Evolutionary conservation across 208 protist species (phyloP), one percentile per base, ranked within the genome.

Genomic region (Trypanosoma melophagium): DNA sequence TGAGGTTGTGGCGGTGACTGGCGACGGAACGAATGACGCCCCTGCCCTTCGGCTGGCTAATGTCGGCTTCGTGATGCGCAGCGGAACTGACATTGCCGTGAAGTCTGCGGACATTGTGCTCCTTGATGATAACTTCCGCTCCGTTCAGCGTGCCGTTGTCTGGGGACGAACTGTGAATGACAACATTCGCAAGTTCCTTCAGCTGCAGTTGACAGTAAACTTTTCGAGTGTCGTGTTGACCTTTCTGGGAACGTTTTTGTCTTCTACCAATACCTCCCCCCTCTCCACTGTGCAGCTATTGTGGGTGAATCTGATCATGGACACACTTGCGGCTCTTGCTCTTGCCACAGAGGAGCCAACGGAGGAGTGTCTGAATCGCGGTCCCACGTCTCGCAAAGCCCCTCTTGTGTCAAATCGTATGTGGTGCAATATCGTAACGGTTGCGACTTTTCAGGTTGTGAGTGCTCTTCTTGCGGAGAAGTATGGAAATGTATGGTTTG

Each of bases 291-390:
- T 99, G 66, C 98, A 99, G 89, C 87, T 99, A 22, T 83, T 99
- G 59, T 99, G 98, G 98, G 95, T 99, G 45, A 99, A 99, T 71
- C 76, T 99, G 31, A 99, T 99, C 87, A 99, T 99, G 98, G 98
- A 99, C 80, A 98, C 98, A 16, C 75, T 99, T 19, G 98, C 97
- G 28, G 96, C 98, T 1, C 87, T 99, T 0, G 97, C 98, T 24
- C 81, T 99, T 4, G 97, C 93, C 22, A 99, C 98, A 19, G 97
- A 99, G 86, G 71, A 89, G 59, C 98, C 98, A 22, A 82, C 76
- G 4, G 86, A 95, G 71, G 77, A 82, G 22, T 92, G 86, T 59
- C 76, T 96, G 68, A 59, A 61, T 31, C 80, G 85, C 40, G 77
- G 76, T 25, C 90, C 89, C 3, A 53, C 79, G 19, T 85, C 76